These are phyloP conservation scores for Chrysoporthe austroafricana DNA, from an alignment of 2,329 filamentous ascomycete species.

Conservation along the genomic window DNA sequence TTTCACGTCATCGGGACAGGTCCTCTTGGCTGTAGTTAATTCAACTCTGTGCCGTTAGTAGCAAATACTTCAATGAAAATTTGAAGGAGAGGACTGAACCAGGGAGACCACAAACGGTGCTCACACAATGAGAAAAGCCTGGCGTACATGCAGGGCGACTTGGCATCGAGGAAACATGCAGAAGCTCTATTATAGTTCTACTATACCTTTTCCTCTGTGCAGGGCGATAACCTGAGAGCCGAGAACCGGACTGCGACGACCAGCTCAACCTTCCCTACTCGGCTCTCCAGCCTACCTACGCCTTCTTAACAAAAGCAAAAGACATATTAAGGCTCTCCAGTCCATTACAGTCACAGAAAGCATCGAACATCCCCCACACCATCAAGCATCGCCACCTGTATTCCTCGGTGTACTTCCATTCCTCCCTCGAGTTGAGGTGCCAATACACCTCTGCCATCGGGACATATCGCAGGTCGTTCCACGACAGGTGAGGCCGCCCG, in stretches of 20 bases:
- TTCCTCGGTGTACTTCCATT: not conserved
- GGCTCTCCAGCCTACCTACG: not conserved
- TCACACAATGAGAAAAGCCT: not conserved
- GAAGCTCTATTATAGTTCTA: not conserved
- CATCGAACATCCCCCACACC: not conserved
- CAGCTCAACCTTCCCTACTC: not conserved
- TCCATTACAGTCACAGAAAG: not conserved
- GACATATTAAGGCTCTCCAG: not conserved
- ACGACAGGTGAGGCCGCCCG: not conserved
- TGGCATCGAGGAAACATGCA: too few relatives aligned
- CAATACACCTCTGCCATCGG: not conserved
- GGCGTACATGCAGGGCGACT: too few relatives aligned
- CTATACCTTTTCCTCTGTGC: too few relatives aligned
- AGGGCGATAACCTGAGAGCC: too few relatives aligned
- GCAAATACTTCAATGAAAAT: not conserved
- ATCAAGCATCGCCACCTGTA: not conserved
- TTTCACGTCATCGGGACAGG: not conserved
- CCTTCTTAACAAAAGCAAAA: not conserved
- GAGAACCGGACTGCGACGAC: too few relatives aligned
- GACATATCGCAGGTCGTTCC: slow-evolving; percentile 14
- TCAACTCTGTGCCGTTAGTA: not conserved
- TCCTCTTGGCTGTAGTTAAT: not conserved
- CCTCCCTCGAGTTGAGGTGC: not conserved
- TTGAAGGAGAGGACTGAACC: not conserved
- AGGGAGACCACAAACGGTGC: not conserved